These are phyloP conservation scores for Yamadazyma friedrichii DNA, from an alignment of 1,139 yeast species.

Conservation along the genomic window DNA sequence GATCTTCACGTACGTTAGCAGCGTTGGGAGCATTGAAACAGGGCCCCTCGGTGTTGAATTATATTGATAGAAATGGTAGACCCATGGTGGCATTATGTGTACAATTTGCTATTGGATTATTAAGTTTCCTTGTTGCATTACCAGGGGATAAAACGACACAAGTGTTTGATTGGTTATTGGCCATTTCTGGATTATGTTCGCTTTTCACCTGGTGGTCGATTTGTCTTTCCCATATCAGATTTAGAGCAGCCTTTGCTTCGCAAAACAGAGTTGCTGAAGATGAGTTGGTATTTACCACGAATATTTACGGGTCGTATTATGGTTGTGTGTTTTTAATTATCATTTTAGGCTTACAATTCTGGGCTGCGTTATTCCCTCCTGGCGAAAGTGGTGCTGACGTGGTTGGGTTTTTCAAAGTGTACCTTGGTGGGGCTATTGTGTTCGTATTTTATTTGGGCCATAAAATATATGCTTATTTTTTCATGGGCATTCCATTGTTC, in stretches of 20 bases:
- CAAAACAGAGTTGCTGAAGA: constrained; percentile 30
- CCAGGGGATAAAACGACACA: constrained; percentile 22
- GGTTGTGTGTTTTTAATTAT: constrained; percentile 26
- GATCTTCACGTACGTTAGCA: constrained; percentile 34
- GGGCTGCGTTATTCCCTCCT: constrained; percentile 41
- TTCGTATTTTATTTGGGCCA: constrained; percentile 29
- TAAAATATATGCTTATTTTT: constrained; percentile 28
- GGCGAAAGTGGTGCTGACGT: constrained; percentile 32
- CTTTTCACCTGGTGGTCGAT: constrained; percentile 41
- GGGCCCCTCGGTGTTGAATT: constrained; percentile 31
- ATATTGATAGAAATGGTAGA: constrained; percentile 34
- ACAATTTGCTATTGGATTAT: constrained; percentile 42
- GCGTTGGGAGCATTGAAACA: constrained; percentile 36
- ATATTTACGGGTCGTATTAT: constrained; percentile 29
- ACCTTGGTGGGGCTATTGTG: constrained; percentile 31
- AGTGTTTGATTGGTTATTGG: constrained; percentile 42
- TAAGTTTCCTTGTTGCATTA: constrained; percentile 32
- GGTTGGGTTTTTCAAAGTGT: constrained; percentile 29
- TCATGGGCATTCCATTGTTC: constrained; percentile 23
- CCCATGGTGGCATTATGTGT: constrained; percentile 35
- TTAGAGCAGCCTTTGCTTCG: constrained; percentile 26
- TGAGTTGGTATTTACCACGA: constrained; percentile 28
- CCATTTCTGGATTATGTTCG: constrained; percentile 41
- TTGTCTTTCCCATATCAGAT: constrained; percentile 31
- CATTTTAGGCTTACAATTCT: constrained; percentile 34